Evolutionary conservation across 768 basidiomycete species (phyloP).

Genomic region (Phaffia tasmanica): DNA sequence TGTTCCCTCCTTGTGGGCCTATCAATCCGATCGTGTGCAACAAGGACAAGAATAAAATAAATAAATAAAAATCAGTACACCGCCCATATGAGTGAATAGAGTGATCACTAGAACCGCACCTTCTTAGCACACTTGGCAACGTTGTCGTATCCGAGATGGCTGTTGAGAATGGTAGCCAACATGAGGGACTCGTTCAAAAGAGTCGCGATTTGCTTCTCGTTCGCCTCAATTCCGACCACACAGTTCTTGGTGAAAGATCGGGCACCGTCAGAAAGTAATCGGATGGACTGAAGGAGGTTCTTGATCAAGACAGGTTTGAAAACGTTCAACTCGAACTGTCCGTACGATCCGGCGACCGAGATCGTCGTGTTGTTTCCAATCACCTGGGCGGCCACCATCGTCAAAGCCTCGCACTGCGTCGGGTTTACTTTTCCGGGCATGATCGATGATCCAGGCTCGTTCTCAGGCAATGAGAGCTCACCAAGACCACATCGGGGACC

Average conservation of each 20-base stretch:
- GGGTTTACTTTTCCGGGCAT: conserved; percentile 99
- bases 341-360: conserved; percentile 81
- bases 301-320: conserved; percentile 99
- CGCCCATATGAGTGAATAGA: too few relatives aligned
- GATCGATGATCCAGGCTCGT: conserved; percentile 97
- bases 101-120: background rate
- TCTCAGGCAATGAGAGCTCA: conserved; percentile 87
- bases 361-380: conserved; percentile 95
- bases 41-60: too few relatives aligned
- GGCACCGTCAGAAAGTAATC: conserved; percentile 82
- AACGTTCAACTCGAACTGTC: conserved; percentile 98
- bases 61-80: background rate
- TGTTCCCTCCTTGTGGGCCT: conserved; percentile 92
- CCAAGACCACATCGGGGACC: conserved; percentile 96
- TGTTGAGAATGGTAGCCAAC: conserved; percentile 96
- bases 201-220: conserved; percentile 80
- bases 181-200: conserved; percentile 91
- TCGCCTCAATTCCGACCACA: conserved; percentile 88
- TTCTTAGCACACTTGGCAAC: conserved; percentile 98
- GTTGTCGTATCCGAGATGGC: conserved; percentile 92
- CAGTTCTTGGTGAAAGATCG: conserved; percentile 96
- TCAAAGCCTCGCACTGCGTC: conserved; percentile 95
- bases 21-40: too few relatives aligned
- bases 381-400: conserved; percentile 97
- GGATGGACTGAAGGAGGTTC: conserved; percentile 91